phyloP scores from a whole-genome alignment of 768 basidiomycete species.

The Termitomyces sp. region DNA sequence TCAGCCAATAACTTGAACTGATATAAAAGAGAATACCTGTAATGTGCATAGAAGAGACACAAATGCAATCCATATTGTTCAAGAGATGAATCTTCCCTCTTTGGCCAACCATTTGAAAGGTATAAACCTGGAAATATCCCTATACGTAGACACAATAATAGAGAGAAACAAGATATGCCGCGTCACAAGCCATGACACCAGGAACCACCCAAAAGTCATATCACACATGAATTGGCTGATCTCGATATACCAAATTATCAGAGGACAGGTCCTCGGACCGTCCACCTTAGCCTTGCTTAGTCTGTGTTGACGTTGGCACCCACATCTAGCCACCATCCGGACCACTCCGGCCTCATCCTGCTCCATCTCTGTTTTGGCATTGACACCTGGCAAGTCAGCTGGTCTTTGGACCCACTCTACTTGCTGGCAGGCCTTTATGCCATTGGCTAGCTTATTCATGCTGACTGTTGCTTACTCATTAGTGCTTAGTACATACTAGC shows the following conservation, averaged over 20 bases:
- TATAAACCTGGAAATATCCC: constrained; percentile 45
- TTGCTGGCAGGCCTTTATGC: too few relatives aligned
- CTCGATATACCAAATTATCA: constrained; percentile 77
- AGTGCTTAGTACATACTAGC: too few relatives aligned
- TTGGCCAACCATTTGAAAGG: constrained; percentile 55
- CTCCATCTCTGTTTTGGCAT: too few relatives aligned
- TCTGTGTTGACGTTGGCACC: too few relatives aligned
- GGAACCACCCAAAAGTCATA: constrained; percentile 70
- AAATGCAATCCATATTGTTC: constrained; percentile 41
- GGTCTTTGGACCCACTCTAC: too few relatives aligned
- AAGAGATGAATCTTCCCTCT: constrained; percentile 49
- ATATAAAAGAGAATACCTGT: constrained; percentile 40
- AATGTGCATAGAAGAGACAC: constrained; percentile 46
- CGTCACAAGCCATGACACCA: constrained; percentile 87
- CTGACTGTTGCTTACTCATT: too few relatives aligned
- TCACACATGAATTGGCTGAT: constrained; percentile 62
- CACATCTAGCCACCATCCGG: too few relatives aligned
- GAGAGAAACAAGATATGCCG: constrained; percentile 78
- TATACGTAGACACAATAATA: constrained; percentile 57
- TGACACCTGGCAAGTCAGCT: too few relatives aligned
- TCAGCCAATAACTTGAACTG: constrained; percentile 8
- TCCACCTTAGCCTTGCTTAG: too few relatives aligned
- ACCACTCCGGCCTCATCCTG: too few relatives aligned
- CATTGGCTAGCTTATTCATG: too few relatives aligned
- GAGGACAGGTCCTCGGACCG: too few relatives aligned